Conservation (phyloP, 805 yeast species). For the Candida parachauliodes region DNA sequence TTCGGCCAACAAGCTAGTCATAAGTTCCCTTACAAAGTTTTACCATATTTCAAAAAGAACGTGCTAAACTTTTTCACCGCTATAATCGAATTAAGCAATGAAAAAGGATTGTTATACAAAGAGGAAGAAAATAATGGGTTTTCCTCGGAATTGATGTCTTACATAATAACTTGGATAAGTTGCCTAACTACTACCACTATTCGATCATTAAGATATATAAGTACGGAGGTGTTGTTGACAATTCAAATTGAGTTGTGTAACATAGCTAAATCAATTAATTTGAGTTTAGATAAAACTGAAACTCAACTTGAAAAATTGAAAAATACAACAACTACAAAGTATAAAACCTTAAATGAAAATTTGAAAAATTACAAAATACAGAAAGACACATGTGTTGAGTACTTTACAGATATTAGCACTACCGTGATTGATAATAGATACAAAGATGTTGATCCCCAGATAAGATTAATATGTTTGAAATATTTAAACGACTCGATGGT, state of each 20-base stretch:
- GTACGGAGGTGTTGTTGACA: slow-evolving; percentile 56
- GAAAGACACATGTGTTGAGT: slow-evolving; percentile 50
- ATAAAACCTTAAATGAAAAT: slow-evolving; percentile 44
- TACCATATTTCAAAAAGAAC: slow-evolving; percentile 51
- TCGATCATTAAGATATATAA: slow-evolving; percentile 65
- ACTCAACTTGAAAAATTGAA: slow-evolving; percentile 34
- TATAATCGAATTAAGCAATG: slow-evolving; percentile 52
- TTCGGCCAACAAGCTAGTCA: slow-evolving; percentile 60
- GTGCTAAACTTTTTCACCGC: slow-evolving; percentile 53
- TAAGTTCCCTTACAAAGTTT: slow-evolving; percentile 60
- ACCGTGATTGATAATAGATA: slow-evolving; percentile 72
- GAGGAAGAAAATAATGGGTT: slow-evolving; percentile 23
- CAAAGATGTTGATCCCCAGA: slow-evolving; percentile 70
- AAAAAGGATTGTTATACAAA: slow-evolving; percentile 55
- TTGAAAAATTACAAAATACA: slow-evolving; percentile 36
- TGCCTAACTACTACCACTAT: slow-evolving; percentile 66
- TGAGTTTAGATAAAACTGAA: slow-evolving; percentile 40
- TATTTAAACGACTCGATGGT: slow-evolving; percentile 70
- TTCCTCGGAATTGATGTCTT: slow-evolving; percentile 46
- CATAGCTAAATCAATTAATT: slow-evolving; percentile 34
- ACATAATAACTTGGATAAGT: slow-evolving; percentile 70
- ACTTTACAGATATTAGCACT: slow-evolving; percentile 62
- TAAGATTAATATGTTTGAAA: slow-evolving; percentile 66
- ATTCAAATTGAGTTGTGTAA: slow-evolving; percentile 62
- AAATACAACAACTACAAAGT: slow-evolving; percentile 35